Evolutionary conservation across 805 yeast genomes (phyloP), one percentile per base, ranked within the genome.

Genomic region (Candida qinlingensis): DNA sequence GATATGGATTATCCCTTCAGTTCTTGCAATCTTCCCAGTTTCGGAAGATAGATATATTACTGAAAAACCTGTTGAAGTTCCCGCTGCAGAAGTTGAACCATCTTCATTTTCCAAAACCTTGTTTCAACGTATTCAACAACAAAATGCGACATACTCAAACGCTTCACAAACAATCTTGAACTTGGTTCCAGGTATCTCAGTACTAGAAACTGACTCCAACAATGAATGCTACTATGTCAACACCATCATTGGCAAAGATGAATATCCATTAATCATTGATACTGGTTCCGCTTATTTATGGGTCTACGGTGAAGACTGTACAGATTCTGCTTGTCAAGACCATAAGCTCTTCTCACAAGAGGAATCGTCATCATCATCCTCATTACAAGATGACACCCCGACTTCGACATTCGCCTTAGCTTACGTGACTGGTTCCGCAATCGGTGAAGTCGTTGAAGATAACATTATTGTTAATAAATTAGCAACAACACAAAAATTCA

Each of bases 201-300:
- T 58, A 2, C 49, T 63, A 6, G 49, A 59, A 33, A 60, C 67
- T 0, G 67, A 63, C 42, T 46, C 13, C 8, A 56, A 60, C 48
- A 57, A 55, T 36, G 65, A 67, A 46, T 70, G 75, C n/a, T 73
- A 64, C 47, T 71, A 57, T 41, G 64, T 70, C 44, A 66, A 73
- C 51, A 65, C 72, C 31, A 70, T 71, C 11, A 63, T 74, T 37
- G 71, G 67, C 26, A 55, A 68, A n/a, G 59, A 60, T n/a, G 65
- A 66, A 33, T 79, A 73, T 54, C 77, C 78, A 5, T 64, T 83
- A 37, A 69, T 83, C 19, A 64, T 83, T 13, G 88, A 83, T 61
- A 83, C 88, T 0, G 87, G 85, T 6, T 79, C 85, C 29, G 80
- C 81, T 13, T 75, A 80, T 49, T 60, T 80, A 3, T 83, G 88